phyloP scores from a whole-genome alignment of 768 basidiomycete species.

The Mrakia gelida region DNA sequence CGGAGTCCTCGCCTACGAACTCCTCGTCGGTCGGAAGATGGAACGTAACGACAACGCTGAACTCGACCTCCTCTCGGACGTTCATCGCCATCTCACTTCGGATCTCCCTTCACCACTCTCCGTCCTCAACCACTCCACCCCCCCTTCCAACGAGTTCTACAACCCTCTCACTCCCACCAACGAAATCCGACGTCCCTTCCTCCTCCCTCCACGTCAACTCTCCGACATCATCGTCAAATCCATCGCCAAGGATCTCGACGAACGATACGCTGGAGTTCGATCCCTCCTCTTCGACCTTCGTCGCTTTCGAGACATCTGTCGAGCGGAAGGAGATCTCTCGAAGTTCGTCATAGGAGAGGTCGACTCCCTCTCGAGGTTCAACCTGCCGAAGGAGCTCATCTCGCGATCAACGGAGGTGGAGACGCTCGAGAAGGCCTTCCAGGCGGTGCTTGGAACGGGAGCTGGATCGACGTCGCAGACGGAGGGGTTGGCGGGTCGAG shows the following conservation, averaged over 20 bases:
- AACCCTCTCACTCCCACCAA: not conserved
- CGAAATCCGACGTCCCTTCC: not conserved
- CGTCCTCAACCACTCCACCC: not conserved
- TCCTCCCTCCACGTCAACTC: constrained; percentile 33
- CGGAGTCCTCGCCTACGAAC: constrained; percentile 39
- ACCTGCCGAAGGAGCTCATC: constrained; percentile 30
- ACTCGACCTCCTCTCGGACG: constrained; percentile 35
- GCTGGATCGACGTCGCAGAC: too few species aligned
- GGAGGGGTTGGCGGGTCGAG: not conserved
- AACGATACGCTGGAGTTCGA: constrained; percentile 37
- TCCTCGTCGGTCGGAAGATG: constrained; percentile 35
- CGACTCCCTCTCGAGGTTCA: constrained; percentile 30
- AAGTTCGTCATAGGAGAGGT: constrained; percentile 36
- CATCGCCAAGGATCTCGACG: constrained; percentile 35
- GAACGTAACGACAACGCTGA: constrained; percentile 32
- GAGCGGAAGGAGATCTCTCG: constrained; percentile 30
- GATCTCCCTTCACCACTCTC: not conserved
- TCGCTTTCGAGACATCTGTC: constrained; percentile 32
- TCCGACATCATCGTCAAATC: constrained; percentile 38
- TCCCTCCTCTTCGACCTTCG: constrained; percentile 39
- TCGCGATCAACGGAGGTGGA: constrained; percentile 12
- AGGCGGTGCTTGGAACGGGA: not conserved
- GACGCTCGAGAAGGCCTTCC: constrained; percentile 28
- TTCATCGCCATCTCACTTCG: constrained; percentile 37
- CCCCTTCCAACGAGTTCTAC: constrained; percentile 28